phyloP scores from a whole-genome alignment of 805 yeast genomes.

The Saturnispora saitoi region DNA sequence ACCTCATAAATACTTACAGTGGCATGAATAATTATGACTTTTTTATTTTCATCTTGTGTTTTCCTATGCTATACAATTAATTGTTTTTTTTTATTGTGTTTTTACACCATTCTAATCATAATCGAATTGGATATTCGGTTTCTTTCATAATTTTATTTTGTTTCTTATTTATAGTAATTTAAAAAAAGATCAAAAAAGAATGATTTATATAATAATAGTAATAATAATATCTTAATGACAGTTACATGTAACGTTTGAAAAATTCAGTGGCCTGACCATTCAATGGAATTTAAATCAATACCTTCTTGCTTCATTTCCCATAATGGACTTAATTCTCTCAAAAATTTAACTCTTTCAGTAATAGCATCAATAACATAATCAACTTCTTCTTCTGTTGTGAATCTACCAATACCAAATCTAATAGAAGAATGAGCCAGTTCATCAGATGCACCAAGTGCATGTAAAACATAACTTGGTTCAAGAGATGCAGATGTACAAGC shows the following conservation, averaged over 20 bases:
- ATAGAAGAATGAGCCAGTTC: conserved; percentile 98
- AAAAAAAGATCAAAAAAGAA: neutral
- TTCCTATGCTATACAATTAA: neutral
- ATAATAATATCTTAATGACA: neutral
- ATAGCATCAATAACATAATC: conserved; percentile 91
- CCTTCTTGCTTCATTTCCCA: conserved; percentile 99
- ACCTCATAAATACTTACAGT: neutral
- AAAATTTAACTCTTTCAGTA: conserved; percentile 77
- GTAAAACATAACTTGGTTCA: conserved; percentile 94
- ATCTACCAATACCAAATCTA: conserved; percentile 94
- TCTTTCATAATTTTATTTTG: neutral
- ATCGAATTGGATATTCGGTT: neutral
- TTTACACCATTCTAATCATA: neutral
- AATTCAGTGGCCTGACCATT: conserved; percentile 89
- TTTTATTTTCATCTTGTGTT: neutral
- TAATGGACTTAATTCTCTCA: conserved; percentile 87
- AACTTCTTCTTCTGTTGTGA: conserved; percentile 92
- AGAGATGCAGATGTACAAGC: conserved; percentile 98
- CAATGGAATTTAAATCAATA: conserved; percentile 84
- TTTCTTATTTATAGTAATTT: neutral
- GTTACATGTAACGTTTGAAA: neutral
- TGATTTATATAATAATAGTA: neutral
- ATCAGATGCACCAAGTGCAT: conserved; percentile 96
- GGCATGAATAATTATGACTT: neutral
- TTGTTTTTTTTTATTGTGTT: neutral